Percentiles rank a stretch among this genome's conserved stretches.
These are phyloP conservation scores for Isabelozyma pseudorhagii DNA, from an alignment of 805 yeast species.

Conservation along the genomic window DNA sequence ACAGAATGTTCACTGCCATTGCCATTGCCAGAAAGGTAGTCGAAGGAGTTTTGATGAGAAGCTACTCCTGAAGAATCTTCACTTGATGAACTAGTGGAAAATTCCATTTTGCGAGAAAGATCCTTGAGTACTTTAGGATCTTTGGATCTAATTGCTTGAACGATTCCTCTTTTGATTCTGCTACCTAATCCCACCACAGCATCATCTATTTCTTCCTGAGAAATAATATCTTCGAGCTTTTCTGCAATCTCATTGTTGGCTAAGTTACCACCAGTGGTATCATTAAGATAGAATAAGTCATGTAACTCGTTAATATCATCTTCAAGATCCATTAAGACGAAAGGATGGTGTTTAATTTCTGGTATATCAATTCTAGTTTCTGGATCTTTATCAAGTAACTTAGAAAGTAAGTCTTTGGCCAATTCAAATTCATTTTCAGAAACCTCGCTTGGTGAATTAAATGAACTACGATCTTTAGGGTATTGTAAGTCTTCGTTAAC, in stretches of 20 bases:
- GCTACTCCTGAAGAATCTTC: slow-evolving; percentile 21
- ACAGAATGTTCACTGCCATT: slow-evolving; percentile 20
- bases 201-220: slow-evolving; percentile 64
- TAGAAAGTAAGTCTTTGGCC: slow-evolving; percentile 56
- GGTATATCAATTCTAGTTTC: slow-evolving; percentile 60
- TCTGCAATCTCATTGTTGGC: not conserved
- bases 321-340: slow-evolving; percentile 44
- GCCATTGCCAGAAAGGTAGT: slow-evolving; percentile 3
- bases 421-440: slow-evolving; percentile 41
- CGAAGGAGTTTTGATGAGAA: slow-evolving; percentile 14
- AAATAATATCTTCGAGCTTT: slow-evolving; percentile 38
- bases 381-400: slow-evolving; percentile 71
- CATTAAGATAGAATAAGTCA: slow-evolving; percentile 35
- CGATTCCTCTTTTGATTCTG: slow-evolving; percentile 51
- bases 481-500: slow-evolving; percentile 56
- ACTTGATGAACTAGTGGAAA: slow-evolving; percentile 23
- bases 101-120: slow-evolving; percentile 21
- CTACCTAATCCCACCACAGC: slow-evolving; percentile 84
- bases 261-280: not conserved
- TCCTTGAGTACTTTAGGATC: slow-evolving; percentile 19
- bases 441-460: slow-evolving; percentile 39
- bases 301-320: slow-evolving; percentile 30
- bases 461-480: slow-evolving; percentile 42
- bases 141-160: slow-evolving; percentile 34
- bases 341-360: slow-evolving; percentile 76